A percentile compares a stretch with the other conserved stretches of the same genome.
phyloP scores from a whole-genome alignment of 1,284 basidiomycete genomes.

The Stereum hirsutum region DNA sequence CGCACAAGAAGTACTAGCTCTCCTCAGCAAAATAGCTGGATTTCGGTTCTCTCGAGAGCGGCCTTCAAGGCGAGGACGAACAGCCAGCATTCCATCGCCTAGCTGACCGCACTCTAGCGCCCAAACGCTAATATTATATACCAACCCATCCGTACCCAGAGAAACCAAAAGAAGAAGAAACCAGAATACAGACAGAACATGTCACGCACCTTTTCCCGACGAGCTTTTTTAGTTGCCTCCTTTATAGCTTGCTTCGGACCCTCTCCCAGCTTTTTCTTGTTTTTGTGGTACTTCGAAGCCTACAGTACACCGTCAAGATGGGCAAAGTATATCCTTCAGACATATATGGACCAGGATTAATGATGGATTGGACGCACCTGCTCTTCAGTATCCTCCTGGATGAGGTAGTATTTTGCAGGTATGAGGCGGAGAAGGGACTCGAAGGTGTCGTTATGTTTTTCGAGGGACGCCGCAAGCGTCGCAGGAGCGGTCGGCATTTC shows the following conservation, averaged over 20 bases:
- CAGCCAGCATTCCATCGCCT: no score
- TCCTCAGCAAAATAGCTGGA: no score
- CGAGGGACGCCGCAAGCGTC: constrained; percentile 58
- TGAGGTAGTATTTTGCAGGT: constrained; percentile 81
- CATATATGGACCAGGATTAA: no score
- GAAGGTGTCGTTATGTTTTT: constrained; percentile 78
- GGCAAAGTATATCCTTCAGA: no score
- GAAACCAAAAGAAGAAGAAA: not conserved
- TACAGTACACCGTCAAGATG: constrained; percentile 17
- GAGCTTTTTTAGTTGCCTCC: constrained; percentile 80
- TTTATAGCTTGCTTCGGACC: constrained; percentile 78
- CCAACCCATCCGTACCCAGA: no score
- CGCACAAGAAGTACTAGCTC: no score
- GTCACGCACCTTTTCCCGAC: constrained; percentile 66
- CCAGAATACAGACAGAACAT: not conserved
- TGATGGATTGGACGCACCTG: constrained; percentile 46
- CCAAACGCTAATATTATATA: no score
- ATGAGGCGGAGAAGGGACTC: constrained; percentile 76
- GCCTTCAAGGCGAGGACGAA: no score
- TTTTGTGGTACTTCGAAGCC: constrained; percentile 78
- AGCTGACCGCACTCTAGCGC: no score
- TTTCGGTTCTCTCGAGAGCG: no score
- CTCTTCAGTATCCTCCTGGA: constrained; percentile 60
- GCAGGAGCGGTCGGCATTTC: constrained; percentile 41
- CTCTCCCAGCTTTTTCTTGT: constrained; percentile 80